Conservation (phyloP, 179 eudicot species). For the Silene noctiflora region DNA sequence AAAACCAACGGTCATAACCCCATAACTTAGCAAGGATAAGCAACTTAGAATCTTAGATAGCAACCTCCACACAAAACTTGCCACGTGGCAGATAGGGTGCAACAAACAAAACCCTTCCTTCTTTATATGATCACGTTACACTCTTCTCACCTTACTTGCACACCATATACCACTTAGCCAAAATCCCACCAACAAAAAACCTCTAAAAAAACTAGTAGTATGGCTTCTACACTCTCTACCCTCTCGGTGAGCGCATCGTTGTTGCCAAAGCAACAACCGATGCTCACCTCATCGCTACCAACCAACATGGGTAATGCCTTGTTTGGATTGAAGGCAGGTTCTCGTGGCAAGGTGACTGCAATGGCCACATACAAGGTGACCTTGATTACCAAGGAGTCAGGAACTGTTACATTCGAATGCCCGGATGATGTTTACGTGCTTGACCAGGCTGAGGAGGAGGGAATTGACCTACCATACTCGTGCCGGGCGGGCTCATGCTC, state of each 20-base stretch:
- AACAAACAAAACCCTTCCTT: slow-evolving; percentile 4
- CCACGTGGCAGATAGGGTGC: slow-evolving; percentile 28
- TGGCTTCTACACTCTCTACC: slow-evolving; percentile 42
- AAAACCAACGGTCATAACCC: slow-evolving; percentile 17
- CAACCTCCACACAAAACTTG: slow-evolving; percentile 11
- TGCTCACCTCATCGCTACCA: slow-evolving; percentile 14
- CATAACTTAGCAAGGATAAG: slow-evolving; percentile 19
- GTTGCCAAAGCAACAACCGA: slow-evolving; percentile 37
- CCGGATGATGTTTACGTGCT: slow-evolving; percentile 54
- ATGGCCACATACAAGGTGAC: slow-evolving; percentile 51
- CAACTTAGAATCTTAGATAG: slow-evolving; percentile 18
- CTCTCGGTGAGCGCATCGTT: slow-evolving; percentile 53
- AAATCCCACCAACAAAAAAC: background rate
- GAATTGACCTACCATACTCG: slow-evolving; percentile 70
- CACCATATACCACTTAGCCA: background rate
- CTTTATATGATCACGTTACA: slow-evolving; percentile 16
- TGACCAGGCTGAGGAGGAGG: slow-evolving; percentile 66
- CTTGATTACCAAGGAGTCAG: slow-evolving; percentile 44
- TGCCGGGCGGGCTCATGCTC: slow-evolving; percentile 88
- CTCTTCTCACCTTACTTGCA: slow-evolving; percentile 8
- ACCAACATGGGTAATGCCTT: slow-evolving; percentile 15
- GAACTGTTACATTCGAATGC: slow-evolving; percentile 41
- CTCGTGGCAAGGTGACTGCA: slow-evolving; percentile 22
- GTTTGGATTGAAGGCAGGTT: slow-evolving; percentile 16
- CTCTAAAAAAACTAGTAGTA: background rate